Evolutionary conservation across 345 rosid species (phyloP), one percentile per base, ranked within the genome.

Genomic region (Cardamine occulta): DNA sequence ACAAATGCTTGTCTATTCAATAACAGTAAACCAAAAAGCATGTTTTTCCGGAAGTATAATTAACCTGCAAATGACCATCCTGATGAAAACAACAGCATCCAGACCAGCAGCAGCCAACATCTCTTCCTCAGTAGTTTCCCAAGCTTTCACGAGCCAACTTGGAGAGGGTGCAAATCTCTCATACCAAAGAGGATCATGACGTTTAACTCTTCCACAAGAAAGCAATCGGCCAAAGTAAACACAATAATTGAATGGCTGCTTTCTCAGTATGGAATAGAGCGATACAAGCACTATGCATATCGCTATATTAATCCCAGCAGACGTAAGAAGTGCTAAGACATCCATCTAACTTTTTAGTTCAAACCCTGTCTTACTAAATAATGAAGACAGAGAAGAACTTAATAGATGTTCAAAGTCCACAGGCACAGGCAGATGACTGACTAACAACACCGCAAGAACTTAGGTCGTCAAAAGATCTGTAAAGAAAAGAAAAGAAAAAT

Each of bases 121-220:
- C 79, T 95, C 98, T 0, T 86, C 88, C 68, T 95, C 98, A 31
- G 91, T 81, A 44, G 96, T 80, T 78, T 82, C 87, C 98, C 98
- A 95, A 23, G 98, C 97, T 81, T 83, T 91, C 26, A 88, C 26
- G 7, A 95, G 35, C 99, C 99, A 95, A 81, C 97, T 84, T 0
- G 99, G 92, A 34, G 98, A 88, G 0, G 98, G 98, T 3, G 84
- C 90, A 66, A 90, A 92, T 76, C 98, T 89, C 57, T 90, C 88
- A 18, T 90, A 79, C 78, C 86, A 80, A 69, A 70, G 64, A 72
- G 84, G 82, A 70, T 85, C 88, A 21, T 14, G 45, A 35, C 68
- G 80, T 56, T 74, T 76, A 31, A 74, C 60, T 18, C 62, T 66
- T 24, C 77, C 84, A 0, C 72, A 49, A 67, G 88, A 82, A 60